Conservation (phyloP, 768 basidiomycete species). For the Leccinum arenicola region DNA sequence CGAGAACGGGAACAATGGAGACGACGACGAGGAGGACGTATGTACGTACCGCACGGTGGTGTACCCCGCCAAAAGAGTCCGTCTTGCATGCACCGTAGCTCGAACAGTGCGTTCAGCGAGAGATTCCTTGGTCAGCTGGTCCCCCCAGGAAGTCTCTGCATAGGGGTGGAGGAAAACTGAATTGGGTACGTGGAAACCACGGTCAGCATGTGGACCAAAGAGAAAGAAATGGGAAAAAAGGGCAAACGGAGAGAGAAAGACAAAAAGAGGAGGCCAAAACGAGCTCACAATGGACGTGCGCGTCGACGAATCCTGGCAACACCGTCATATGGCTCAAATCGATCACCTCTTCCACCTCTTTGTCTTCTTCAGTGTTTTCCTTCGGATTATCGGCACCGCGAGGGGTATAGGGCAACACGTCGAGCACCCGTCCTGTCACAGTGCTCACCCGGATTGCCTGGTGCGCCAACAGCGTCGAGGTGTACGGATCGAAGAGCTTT, state of each 20-base stretch:
- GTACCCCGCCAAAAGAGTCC: slow-evolving; percentile 59
- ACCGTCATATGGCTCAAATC: slow-evolving; percentile 48
- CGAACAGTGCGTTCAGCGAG: slow-evolving; percentile 58
- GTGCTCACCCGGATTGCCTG: slow-evolving; percentile 48
- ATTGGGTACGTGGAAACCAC: not conserved
- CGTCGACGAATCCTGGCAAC: slow-evolving; percentile 57
- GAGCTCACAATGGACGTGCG: slow-evolving; percentile 49
- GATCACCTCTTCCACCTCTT: slow-evolving; percentile 30
- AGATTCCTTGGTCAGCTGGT: slow-evolving; percentile 58
- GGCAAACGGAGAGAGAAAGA: not conserved
- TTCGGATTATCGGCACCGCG: not conserved
- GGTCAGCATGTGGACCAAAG: not conserved
- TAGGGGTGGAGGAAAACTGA: slow-evolving; percentile 59
- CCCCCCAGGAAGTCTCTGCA: slow-evolving; percentile 56
- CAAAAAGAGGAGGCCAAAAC: not conserved
- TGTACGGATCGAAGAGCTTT: slow-evolving; percentile 49
- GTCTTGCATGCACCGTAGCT: slow-evolving; percentile 56
- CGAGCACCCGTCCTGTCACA: slow-evolving; percentile 46
- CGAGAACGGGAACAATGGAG: not conserved
- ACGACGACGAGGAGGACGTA: not conserved
- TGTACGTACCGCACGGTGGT: slow-evolving; percentile 53
- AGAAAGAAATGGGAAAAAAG: not conserved
- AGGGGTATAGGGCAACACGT: slow-evolving; percentile 29
- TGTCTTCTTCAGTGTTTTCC: not conserved
- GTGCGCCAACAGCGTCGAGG: slow-evolving; percentile 39